Evolutionary conservation across 768 basidiomycete genomes (phyloP).

Genomic region (Holtermanniella nyarrowii): DNA sequence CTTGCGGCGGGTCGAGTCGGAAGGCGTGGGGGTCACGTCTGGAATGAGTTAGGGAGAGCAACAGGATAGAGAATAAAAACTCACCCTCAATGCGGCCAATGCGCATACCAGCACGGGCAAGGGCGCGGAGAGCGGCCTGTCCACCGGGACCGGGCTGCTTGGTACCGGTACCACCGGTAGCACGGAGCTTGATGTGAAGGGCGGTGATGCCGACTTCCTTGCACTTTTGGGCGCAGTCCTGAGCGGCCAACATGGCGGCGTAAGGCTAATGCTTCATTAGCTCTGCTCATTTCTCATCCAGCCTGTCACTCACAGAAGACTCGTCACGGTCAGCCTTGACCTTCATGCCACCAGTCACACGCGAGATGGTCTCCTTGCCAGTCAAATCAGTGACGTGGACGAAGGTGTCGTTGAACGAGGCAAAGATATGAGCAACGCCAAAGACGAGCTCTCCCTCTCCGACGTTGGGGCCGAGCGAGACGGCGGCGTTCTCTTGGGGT

Average conservation of each 20-base stretch:
- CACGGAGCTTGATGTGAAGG: constrained; percentile 96
- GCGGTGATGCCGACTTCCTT: constrained; percentile 97
- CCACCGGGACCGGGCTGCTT: constrained; percentile 99
- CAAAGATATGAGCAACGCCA: constrained; percentile 97
- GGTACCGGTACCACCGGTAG: constrained; percentile 93
- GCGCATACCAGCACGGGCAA: constrained; percentile 95
- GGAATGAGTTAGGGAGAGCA: constrained; percentile 5
- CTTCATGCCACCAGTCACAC: constrained; percentile 99
- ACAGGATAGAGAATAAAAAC: constrained; percentile 1
- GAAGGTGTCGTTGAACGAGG: constrained; percentile 99
- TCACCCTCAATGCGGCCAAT: constrained; percentile 80
- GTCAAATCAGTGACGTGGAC: constrained; percentile 98
- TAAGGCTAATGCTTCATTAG: constrained; percentile 25
- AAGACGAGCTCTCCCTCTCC: constrained; percentile 94
- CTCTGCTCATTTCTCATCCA: neutral
- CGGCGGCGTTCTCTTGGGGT: constrained; percentile 67
- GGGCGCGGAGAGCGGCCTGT: constrained; percentile 92
- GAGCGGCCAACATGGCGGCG: constrained; percentile 95
- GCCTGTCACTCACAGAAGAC: constrained; percentile 58
- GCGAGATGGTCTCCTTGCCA: constrained; percentile 97
- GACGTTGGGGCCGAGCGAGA: constrained; percentile 89
- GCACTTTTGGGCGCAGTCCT: constrained; percentile 92
- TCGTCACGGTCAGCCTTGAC: constrained; percentile 99
- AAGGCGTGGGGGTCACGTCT: constrained; percentile 93
- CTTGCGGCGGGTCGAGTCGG: constrained; percentile 96